Evolutionary conservation across 2,329 filamentous ascomycete genomes (phyloP), one percentile per base, ranked within the genome.

Genomic region (Aschersonia sp.): DNA sequence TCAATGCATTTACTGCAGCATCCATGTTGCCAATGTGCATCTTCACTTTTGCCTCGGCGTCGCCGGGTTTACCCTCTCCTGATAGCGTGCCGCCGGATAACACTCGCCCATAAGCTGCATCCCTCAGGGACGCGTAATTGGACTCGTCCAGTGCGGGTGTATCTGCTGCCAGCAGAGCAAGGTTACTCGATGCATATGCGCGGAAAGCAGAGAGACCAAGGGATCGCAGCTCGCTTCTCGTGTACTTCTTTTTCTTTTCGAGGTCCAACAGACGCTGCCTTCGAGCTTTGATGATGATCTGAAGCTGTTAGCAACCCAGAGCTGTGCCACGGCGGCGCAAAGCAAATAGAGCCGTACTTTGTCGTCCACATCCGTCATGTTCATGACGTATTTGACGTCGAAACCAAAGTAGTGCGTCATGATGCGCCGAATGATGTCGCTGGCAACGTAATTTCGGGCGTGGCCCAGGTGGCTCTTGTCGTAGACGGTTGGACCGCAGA

Each of bases 401-500:
- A 85, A 92, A 51, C 80, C 78, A 62, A 94, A 94, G 66, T 92
- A 91, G 63, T 91, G 80, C 58, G 77, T 72, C 64, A 94, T 67
- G 56, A 94, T 86, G 57, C 89, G 80, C 51, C 89, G 78, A 55
- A 94, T 81, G 53, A 94, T 89, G 64, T 95, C 89, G 44, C 86
- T 91, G 45, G 83, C 86, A 53, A 94, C 85, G 75, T 94, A 94
- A 68, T 94, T 94, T 56, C 87, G 75, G 31, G 86, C 88, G 65
- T 94, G 88, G 31, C 87, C 83, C 44, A 91, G 66, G 69, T 91
- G 86, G 52, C 82, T 77, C 66, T 89, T 83, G 62, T 89, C 85
- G 62, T 89, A 89, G 42, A 85, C 81, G 3, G 88, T 95, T 50
- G 88, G 88, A 20, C 89, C 89, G 69, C 89, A 95, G 55, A 83